Evolutionary conservation across 164 flowering plant genomes (phyloP).

Genomic region (Piper longum): DNA sequence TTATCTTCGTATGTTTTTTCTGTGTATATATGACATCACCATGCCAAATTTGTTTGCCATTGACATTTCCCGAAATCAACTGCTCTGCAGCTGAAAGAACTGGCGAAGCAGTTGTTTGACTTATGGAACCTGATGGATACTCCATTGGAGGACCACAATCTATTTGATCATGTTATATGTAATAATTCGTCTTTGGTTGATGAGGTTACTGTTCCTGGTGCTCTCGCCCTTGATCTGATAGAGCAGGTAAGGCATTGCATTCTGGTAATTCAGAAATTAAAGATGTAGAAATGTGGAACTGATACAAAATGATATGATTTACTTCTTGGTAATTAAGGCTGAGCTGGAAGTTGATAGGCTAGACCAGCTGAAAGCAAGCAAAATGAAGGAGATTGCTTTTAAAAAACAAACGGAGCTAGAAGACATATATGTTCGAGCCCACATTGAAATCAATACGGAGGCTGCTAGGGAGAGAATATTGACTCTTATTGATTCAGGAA

Average conservation of each 20-base stretch:
- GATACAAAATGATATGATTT: background rate
- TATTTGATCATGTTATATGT: conserved; percentile 87
- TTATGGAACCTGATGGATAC: conserved; percentile 99
- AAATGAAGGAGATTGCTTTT: conserved; percentile 93
- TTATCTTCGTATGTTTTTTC: too few relatives aligned
- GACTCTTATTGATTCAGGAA: conserved; percentile 74
- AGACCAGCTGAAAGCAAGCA: conserved; percentile 86
- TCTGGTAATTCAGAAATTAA: background rate
- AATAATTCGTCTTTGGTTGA: conserved; percentile 83
- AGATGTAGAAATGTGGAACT: background rate
- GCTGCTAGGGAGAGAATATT: conserved; percentile 76
- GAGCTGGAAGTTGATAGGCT: conserved; percentile 94
- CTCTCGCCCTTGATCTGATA: conserved; percentile 84
- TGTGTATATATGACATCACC: background rate
- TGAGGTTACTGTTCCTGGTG: conserved; percentile 79
- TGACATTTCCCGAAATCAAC: too few relatives aligned
- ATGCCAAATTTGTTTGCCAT: background rate
- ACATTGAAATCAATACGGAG: conserved; percentile 76
- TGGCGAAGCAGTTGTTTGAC: conserved; percentile 70
- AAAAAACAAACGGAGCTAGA: conserved; percentile 86
- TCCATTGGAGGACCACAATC: conserved; percentile 53
- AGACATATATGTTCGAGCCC: conserved; percentile 72
- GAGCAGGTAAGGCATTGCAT: conserved; percentile 54
- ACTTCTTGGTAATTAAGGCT: conserved; percentile 31
- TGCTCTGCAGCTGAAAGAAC: conserved; percentile 70